Evolutionary conservation across 2,329 filamentous ascomycete genomes (phyloP).

Genomic region (Colletotrichum australisinense): DNA sequence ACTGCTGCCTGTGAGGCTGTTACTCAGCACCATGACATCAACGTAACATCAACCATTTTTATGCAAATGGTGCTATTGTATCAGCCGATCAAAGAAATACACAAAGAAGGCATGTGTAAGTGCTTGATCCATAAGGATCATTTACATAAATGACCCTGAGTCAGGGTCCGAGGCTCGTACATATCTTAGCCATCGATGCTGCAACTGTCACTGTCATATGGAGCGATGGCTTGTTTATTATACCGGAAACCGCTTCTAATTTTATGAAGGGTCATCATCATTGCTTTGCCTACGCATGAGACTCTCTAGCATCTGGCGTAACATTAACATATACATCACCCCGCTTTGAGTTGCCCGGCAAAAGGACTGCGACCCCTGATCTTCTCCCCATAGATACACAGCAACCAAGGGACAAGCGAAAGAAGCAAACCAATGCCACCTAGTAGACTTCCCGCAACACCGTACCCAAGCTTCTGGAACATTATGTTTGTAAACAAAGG

Average conservation of each 20-base stretch:
- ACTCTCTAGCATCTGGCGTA: not conserved
- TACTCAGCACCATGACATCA: not conserved
- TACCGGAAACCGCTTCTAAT: no score
- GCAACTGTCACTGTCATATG: no score
- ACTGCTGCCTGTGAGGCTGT: not conserved
- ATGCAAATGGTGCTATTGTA: no score
- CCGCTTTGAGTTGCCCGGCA: slow-evolving; percentile 49
- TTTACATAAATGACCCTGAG: no score
- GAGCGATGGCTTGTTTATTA: no score
- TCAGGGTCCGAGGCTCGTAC: no score
- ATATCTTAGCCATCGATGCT: no score
- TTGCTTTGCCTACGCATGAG: not conserved
- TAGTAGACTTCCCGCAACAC: slow-evolving; percentile 71
- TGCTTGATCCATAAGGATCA: no score
- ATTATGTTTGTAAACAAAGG: slow-evolving; percentile 61
- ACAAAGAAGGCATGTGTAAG: no score
- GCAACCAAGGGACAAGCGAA: slow-evolving; percentile 74
- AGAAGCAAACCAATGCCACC: slow-evolving; percentile 64
- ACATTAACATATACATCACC: not conserved
- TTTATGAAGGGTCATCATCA: not conserved
- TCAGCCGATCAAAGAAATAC: no score
- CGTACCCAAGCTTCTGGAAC: slow-evolving; percentile 69
- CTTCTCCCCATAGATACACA: slow-evolving; percentile 71
- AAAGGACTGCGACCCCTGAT: slow-evolving; percentile 74
- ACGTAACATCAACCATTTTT: not conserved